A percentile compares a stretch with the other conserved stretches of the same genome.
phyloP scores from a whole-genome alignment of 2,329 filamentous ascomycete genomes.

The Paecilomyces variotii region DNA sequence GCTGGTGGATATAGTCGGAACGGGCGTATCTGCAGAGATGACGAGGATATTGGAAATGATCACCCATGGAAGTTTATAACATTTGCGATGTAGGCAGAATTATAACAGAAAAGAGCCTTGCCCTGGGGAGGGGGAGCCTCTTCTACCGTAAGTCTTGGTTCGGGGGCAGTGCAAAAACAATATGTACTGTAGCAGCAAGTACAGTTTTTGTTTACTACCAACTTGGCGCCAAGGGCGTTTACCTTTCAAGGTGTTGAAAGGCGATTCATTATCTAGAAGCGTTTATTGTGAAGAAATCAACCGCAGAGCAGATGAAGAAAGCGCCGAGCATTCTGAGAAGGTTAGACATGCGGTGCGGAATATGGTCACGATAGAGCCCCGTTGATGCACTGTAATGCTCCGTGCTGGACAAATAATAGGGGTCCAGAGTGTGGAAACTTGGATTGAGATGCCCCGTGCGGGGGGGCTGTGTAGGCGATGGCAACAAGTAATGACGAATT shows the following conservation, averaged over 20 bases:
- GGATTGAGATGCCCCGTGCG: background rate
- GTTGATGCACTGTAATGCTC: background rate
- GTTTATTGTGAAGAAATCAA: background rate
- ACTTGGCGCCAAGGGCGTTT: background rate
- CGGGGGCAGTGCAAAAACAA: background rate
- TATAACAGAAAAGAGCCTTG: background rate
- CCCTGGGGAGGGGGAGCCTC: background rate
- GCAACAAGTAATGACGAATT: background rate
- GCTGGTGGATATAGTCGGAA: background rate
- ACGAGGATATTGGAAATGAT: background rate
- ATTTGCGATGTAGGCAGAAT: background rate
- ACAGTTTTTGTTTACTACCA: background rate
- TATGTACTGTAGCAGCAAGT: background rate
- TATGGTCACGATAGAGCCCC: background rate
- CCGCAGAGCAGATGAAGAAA: background rate
- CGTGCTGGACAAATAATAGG: background rate
- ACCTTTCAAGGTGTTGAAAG: background rate
- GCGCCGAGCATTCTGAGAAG: background rate
- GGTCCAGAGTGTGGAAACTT: background rate
- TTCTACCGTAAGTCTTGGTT: background rate
- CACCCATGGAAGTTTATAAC: background rate
- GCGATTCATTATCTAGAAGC: background rate
- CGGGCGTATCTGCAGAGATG: background rate
- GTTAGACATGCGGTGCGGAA: background rate
- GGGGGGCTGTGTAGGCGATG: background rate